Evolutionary conservation across 768 basidiomycete genomes (phyloP).

Genomic region (Termitomyces sp.): DNA sequence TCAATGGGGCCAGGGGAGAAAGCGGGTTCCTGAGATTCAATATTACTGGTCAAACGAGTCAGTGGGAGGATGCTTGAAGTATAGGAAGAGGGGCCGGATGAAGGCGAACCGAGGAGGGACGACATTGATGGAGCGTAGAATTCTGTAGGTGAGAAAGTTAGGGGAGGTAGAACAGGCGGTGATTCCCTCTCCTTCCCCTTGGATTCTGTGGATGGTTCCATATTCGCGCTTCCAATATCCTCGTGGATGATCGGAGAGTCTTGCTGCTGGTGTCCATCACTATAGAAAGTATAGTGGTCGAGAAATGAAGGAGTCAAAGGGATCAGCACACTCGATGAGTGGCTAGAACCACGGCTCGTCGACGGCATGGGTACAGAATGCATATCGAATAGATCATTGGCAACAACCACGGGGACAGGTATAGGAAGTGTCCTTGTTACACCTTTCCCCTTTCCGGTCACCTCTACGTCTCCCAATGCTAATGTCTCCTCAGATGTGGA

Average conservation of each 20-base stretch:
- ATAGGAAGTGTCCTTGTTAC: constrained; percentile 55
- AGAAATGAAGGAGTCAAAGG: constrained; percentile 25
- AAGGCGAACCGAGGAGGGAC: constrained; percentile 31
- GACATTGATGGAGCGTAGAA: constrained; percentile 43
- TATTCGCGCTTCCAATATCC: background rate
- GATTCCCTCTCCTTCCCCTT: constrained; percentile 64
- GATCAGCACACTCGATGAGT: constrained; percentile 24
- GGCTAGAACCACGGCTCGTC: constrained; percentile 22
- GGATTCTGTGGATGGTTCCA: constrained; percentile 19
- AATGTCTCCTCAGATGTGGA: constrained; percentile 29
- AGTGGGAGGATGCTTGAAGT: constrained; percentile 21
- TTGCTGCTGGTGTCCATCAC: constrained; percentile 15
- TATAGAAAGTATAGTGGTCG: constrained; percentile 7
- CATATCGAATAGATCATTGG: constrained; percentile 42
- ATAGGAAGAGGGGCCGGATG: constrained; percentile 40
- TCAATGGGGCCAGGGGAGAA: constrained; percentile 16
- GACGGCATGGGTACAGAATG: constrained; percentile 22
- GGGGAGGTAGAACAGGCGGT: constrained; percentile 65
- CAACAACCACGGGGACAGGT: constrained; percentile 27
- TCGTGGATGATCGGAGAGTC: constrained; percentile 17
- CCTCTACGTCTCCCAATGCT: constrained; percentile 9
- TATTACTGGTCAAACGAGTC: constrained; percentile 11
- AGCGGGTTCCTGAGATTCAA: constrained; percentile 6
- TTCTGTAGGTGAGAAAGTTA: constrained; percentile 56
- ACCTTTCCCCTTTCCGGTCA: constrained; percentile 53